Base-by-base conservation (phyloP, 1,139 yeast genomes). In the Eremothecium gossypii region DNA sequence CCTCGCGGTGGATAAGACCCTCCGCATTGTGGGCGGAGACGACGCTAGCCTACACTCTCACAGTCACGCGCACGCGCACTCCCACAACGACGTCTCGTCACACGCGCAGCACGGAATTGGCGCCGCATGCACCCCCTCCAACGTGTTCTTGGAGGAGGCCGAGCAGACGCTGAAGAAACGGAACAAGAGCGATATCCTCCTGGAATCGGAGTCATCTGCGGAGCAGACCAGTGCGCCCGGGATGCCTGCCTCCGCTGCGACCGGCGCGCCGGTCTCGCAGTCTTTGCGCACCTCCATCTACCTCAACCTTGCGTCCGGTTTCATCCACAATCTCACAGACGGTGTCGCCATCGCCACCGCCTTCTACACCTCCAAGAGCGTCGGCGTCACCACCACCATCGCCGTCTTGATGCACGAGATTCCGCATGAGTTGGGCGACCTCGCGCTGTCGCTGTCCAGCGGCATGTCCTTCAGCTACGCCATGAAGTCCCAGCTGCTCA, bases 381-480 rank as follows among this genome's bases (percentile, higher is more conserved):
- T 74, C 11, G 87, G 87, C 1, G 74, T 79, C 17, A 70, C 80
- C 4, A 78, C 85, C 1, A 73, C 81, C 28, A 62, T 79, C 29
- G 83, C 85, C 1, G 78, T 80, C 30, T 70, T 79, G 49, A 71
- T 77, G 61, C 89, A 80, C 57, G 87, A 81, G 58, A 73, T 80
- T 39, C 89, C 89, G 8, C 87, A 80, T 55, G 84, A 79, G 53
- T 72, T 80, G 44, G 85, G 86, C 40, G 89, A 81, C 54, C 79
- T 78, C 61, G 85, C 85, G 0, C 63, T 81, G 30, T 62, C 79
- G 45, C 67, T 79, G 43, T 78, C 78, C 50, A 79, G 79, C 20
- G 86, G 86, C 0, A 73, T 77, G 50, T 66, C 80, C 28, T 76
- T 76, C 57, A 60, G 72, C 57, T 74, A 75, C 45, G 84, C 84